Percentiles rank a stretch among this genome's conserved stretches.
These are phyloP conservation scores for Plantago coronopus DNA, from an alignment of 305 asterid genomes.

Conservation along the genomic window DNA sequence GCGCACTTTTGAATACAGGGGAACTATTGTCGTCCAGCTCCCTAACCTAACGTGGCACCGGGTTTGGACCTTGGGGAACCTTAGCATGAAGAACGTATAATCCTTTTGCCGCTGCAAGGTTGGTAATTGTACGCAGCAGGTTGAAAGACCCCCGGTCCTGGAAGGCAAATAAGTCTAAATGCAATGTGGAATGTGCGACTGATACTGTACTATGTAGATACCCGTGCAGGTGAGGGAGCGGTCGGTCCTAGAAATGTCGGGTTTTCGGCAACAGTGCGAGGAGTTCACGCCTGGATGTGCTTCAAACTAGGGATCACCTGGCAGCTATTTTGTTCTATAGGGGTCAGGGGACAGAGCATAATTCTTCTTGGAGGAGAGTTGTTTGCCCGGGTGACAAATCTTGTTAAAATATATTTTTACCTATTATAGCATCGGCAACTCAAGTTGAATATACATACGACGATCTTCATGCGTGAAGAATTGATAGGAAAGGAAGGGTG, in stretches of 20 bases:
- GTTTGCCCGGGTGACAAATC: too few species aligned
- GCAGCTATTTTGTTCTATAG: too few species aligned
- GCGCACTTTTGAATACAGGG: too few species aligned
- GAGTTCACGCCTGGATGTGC: too few species aligned
- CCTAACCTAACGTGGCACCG: slow-evolving; percentile 18
- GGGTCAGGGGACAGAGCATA: too few species aligned
- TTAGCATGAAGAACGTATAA: too few species aligned
- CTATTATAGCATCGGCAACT: neutral
- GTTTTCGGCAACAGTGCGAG: too few species aligned
- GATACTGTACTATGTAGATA: neutral
- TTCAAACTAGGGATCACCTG: too few species aligned
- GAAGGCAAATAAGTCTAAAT: neutral
- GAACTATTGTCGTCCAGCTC: slow-evolving; percentile 20
- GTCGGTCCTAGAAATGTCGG: neutral
- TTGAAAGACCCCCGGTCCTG: neutral
- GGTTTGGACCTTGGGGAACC: slow-evolving; percentile 23
- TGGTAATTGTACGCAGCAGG: too few species aligned
- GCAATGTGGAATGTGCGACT: neutral
- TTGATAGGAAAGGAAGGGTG: slow-evolving; percentile 17
- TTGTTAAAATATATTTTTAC: too few species aligned
- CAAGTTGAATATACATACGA: slow-evolving; percentile 17
- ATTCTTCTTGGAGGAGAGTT: too few species aligned
- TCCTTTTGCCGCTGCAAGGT: too few species aligned
- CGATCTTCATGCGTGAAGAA: slow-evolving; percentile 17
- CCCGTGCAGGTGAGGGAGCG: neutral